Percentiles rank a stretch among this genome's conserved stretches.
These are phyloP conservation scores for Golubevia pallescens DNA, from an alignment of 1,284 basidiomycete genomes.

Conservation along the genomic window DNA sequence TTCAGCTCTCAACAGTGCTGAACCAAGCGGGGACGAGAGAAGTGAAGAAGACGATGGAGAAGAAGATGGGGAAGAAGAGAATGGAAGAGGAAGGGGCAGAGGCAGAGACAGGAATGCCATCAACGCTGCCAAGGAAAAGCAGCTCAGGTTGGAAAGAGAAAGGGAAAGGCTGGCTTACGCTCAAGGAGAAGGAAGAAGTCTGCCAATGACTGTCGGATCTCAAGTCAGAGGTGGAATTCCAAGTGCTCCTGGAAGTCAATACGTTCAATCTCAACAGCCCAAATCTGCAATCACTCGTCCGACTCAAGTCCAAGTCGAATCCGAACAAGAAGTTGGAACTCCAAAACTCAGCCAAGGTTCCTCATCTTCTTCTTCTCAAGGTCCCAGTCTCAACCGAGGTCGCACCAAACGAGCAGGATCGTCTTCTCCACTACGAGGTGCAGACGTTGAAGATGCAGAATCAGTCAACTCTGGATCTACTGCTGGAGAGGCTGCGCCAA, in stretches of 20 bases:
- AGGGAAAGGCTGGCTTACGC: neutral
- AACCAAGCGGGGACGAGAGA: conserved; percentile 2
- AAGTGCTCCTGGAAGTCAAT: neutral
- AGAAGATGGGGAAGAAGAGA: conserved; percentile 9
- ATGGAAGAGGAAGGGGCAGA: conserved; percentile 12
- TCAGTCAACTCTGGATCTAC: neutral
- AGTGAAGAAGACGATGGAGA: conserved; percentile 10
- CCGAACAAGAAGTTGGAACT: neutral
- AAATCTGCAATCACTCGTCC: neutral
- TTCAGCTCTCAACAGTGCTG: conserved; percentile 39
- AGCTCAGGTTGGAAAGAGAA: conserved; percentile 4
- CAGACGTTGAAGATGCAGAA: neutral
- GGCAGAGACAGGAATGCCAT: conserved; percentile 5
- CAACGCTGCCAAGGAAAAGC: conserved; percentile 2
- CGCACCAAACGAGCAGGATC: neutral
- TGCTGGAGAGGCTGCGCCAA: neutral
- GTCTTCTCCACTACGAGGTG: neutral
- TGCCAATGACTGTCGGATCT: neutral
- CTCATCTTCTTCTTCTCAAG: neutral
- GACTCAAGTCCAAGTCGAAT: neutral
- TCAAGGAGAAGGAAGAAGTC: neutral
- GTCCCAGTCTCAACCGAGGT: neutral
- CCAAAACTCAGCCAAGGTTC: neutral
- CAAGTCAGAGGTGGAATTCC: neutral
- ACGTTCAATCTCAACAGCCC: neutral